Evolutionary conservation across 495 filamentous ascomycete genomes (phyloP), one percentile per base, ranked within the genome.

Genomic region (Penicillium bialowiezense): DNA sequence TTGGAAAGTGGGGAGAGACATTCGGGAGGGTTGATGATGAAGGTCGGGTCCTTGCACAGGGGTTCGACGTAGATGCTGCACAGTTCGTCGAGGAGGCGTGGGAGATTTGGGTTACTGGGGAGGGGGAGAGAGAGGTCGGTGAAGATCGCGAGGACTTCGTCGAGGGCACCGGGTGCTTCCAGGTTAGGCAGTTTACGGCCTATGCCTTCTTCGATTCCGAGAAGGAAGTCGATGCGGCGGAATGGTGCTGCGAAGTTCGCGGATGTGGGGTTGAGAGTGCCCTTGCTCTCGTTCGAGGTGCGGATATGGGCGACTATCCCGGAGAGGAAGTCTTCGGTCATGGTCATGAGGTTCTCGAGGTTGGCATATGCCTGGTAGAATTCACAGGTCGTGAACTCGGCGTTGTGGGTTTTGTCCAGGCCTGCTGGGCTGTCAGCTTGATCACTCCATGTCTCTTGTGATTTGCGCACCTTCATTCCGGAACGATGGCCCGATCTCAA

Each of bases 331-430:
- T 70, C 64, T 60, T 92, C 88, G 28, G 95, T 97, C 58, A 91
- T 73, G 42, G 88, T 75, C 89, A 97, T 95, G 35, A 97, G 65
- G 65, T 99, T 93, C 68, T 90, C 88, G 40, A 92, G 79, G 70
- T 97, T 95, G 32, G 90, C 89, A 55, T 91, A 97, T 12, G 93
- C 93, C 83, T 83, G 84, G 70, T 99, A 99, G 75, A 97, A 97
- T 68, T 99, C 95, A 62, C 87, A 91, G 10, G 91, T 91, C 8
- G 95, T 97, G 76, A 97, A 99, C 61, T 98, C 93, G 5, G 93
- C 91, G 60, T 97, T 97, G 68, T 97, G 93, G 0, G 88, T 95
- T 19, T 84, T 80, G 69, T 98, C 93, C 32, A 97, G 67, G 8
- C 84, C 80, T 84, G 33, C 5, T 23, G 3, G 29, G 20, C 15